Evolutionary conservation across 805 yeast species (phyloP).

Genomic region (Lachancea sp.): DNA sequence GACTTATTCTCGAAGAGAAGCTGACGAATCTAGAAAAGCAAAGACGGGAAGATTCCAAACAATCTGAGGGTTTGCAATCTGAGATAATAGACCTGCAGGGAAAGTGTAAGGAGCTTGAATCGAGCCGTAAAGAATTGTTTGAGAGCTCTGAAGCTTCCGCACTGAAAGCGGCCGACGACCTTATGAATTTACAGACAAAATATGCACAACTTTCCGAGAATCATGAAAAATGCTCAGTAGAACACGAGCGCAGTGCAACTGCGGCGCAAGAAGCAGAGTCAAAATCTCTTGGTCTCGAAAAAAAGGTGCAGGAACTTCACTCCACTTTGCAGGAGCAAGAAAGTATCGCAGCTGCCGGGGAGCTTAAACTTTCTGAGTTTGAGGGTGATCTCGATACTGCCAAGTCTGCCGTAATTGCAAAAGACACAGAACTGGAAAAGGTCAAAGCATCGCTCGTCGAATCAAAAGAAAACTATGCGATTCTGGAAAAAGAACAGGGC

Average conservation of each 20-base stretch:
- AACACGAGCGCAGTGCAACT: not conserved
- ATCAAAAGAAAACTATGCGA: not conserved
- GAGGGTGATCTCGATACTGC: not conserved
- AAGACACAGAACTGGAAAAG: not conserved
- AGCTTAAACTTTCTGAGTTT: not conserved
- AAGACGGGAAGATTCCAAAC: constrained; percentile 8
- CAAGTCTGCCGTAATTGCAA: not conserved
- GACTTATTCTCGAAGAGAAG: not conserved
- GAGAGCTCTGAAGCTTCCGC: not conserved
- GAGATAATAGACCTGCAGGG: not conserved
- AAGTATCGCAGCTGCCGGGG: not conserved
- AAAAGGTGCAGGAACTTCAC: not conserved
- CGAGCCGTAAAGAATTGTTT: not conserved
- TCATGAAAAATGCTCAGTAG: not conserved
- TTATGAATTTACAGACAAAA: not conserved
- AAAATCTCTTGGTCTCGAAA: not conserved
- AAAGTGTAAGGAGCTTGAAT: not conserved
- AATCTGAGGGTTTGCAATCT: not conserved
- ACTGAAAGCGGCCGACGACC: not conserved
- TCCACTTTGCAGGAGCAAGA: not conserved
- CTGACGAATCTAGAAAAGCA: not conserved
- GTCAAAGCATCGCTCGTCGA: not conserved
- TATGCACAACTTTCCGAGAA: not conserved
- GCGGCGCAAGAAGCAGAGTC: constrained; percentile 4
- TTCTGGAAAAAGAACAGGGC: not conserved